Evolutionary conservation across 371 early-diverging fungal species (phyloP).

Genomic region (Thermomucor indicae-seudaticae): DNA sequence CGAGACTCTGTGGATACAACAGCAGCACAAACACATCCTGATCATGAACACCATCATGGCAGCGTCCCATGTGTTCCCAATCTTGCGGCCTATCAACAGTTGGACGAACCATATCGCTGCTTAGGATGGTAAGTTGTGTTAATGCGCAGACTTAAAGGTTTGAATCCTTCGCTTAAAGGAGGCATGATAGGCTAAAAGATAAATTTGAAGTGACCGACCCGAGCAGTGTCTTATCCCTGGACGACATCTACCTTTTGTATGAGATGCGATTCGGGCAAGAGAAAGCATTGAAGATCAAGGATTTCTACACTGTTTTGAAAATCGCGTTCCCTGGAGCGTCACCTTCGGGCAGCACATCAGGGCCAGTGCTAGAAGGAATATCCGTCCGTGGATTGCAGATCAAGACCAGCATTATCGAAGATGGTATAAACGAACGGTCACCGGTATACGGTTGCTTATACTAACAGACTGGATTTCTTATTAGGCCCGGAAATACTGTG

Average conservation of each 20-base stretch:
- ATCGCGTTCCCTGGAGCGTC: constrained; percentile 32
- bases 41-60: constrained; percentile 5
- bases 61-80: constrained; percentile 31
- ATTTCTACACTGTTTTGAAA: constrained; percentile 36
- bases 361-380: constrained; percentile 26
- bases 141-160: too few species aligned
- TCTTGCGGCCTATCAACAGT: constrained; percentile 27
- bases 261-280: constrained; percentile 45
- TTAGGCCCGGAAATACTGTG: constrained; percentile 26
- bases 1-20: constrained; percentile 24
- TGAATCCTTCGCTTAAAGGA: not conserved
- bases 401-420: constrained; percentile 27
- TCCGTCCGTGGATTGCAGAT: constrained; percentile 28
- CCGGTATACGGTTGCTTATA: not conserved
- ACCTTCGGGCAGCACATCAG: constrained; percentile 1
- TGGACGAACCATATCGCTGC: constrained; percentile 47
- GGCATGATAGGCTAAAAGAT: constrained; percentile 33
- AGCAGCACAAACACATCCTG: not conserved
- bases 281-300: constrained; percentile 39
- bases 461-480: constrained; percentile 5
- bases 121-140: constrained; percentile 34
- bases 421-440: constrained; percentile 15
- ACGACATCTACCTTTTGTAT: constrained; percentile 41
- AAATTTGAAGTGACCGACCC: constrained; percentile 39
- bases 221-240: constrained; percentile 31